Evolutionary conservation across 176 grass and related monocot species (phyloP).

Genomic region (Canna indica): DNA sequence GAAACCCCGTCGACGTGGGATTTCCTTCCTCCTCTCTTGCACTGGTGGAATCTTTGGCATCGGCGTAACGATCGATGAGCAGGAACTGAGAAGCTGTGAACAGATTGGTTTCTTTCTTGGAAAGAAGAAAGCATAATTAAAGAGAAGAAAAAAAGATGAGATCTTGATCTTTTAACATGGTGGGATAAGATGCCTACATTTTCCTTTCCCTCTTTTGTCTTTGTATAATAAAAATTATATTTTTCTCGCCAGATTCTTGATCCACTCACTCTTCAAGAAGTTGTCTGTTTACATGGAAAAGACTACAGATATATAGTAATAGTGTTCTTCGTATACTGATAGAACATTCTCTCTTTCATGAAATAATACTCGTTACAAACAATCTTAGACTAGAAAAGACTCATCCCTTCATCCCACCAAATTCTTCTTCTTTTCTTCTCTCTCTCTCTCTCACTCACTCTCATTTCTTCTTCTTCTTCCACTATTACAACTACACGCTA

Average conservation of each 20-base stretch:
- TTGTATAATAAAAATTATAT: not conserved
- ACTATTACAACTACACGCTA: not conserved
- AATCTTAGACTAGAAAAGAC: too few relatives aligned
- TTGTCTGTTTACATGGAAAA: too few relatives aligned
- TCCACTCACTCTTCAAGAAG: not conserved
- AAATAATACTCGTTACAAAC: too few relatives aligned
- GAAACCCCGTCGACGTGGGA: not conserved
- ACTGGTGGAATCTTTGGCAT: too few relatives aligned
- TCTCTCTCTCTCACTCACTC: too few relatives aligned
- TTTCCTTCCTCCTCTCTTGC: not conserved
- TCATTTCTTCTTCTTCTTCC: not conserved
- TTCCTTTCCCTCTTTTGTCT: not conserved
- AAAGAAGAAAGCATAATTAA: not conserved
- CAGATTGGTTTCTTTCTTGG: too few relatives aligned
- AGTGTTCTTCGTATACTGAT: too few relatives aligned
- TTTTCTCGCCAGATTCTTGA: not conserved
- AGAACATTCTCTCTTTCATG: too few relatives aligned
- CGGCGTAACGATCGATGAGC: not conserved
- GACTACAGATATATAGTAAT: too few relatives aligned
- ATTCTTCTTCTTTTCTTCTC: too few relatives aligned
- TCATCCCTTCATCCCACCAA: too few relatives aligned
- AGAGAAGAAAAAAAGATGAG: not conserved
- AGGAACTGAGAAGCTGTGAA: too few relatives aligned
- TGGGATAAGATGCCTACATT: not conserved
- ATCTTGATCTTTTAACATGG: not conserved